Percentiles rank a stretch among this genome's conserved stretches.
Evolutionary conservation across 371 early-diverging fungal genomes (phyloP).

Genomic region (Rhizopus delemar): DNA sequence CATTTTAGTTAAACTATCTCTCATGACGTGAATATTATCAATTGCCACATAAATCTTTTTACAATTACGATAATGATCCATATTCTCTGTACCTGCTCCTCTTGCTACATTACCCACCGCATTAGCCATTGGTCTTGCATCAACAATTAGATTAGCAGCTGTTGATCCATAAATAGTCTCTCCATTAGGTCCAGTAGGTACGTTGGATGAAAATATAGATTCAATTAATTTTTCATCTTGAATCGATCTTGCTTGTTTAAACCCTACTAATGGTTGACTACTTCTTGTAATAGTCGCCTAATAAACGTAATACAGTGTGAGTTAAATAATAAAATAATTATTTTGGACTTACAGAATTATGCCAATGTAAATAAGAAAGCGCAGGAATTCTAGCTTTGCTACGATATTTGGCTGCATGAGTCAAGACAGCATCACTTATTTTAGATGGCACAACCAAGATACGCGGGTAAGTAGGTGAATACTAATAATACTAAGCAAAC

Average conservation of each 20-base stretch:
- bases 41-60: constrained; percentile 87
- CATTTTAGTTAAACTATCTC: constrained; percentile 83
- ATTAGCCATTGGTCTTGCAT: constrained; percentile 93
- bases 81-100: constrained; percentile 93
- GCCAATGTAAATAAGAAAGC: constrained; percentile 83
- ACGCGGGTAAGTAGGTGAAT: constrained; percentile 90
- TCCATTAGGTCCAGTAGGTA: constrained; percentile 44
- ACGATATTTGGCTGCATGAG: constrained; percentile 88
- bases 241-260: constrained; percentile 89
- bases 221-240: constrained; percentile 97
- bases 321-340: not conserved
- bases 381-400: constrained; percentile 91
- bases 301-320: no score
- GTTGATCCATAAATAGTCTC: constrained; percentile 51
- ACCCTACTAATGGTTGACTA: constrained; percentile 94
- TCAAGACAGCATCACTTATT: constrained; percentile 88
- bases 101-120: constrained; percentile 92
- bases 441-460: constrained; percentile 81
- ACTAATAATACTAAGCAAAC: constrained; percentile 32
- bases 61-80: constrained; percentile 89
- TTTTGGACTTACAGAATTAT: constrained; percentile 58
- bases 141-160: constrained; percentile 83
- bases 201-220: constrained; percentile 75
- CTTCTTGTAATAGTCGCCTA: constrained; percentile 90
- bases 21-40: constrained; percentile 97